Base-by-base conservation (phyloP, 140 eudicot genomes). In the Ambrosia hybrid region DNA sequence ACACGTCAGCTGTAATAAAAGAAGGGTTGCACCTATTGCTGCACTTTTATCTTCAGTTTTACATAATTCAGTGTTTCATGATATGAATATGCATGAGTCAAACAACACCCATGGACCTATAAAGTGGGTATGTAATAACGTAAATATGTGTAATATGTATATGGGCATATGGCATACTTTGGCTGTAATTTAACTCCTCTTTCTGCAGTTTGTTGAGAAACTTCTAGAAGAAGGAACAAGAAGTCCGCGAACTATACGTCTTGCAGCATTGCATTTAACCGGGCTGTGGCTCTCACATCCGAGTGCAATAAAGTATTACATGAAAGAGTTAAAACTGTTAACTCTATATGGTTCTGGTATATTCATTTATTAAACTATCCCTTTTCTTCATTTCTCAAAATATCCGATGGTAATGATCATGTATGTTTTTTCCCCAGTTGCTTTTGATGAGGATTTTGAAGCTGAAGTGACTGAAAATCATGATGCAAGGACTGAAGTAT, bases 371-470 rank as follows among this genome's bases (percentile, higher is more conserved):
- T 34, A 43, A 38, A 33, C 26, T 21, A 33, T 65, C 10, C 63
- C 16, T 41, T 66, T 57, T 58, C 7, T 56, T 16, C 1, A 30
- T 52, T 9, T 48, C 4, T 5, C 15, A 56, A 16, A 21, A 21
- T 21, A 38, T 38, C 14, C n/a, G 33, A 39, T 64, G 57, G 38
- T 68, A 2, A 34, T 64, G 15, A 43, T 59, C 53, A 0, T 8
- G 46, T 33, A 38, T 62, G 46, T 76, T 57, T 73, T 67, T 60
- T 46, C 36, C 34, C 1, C 78, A 91, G 97, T 95, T 87, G 99
- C 97, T 68, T 95, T 95, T 65, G 97, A 95, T 75, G 99, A 95
- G 83, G 99, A 95, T 82, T 95, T 91, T 83, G 96, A 95, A 88
- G 92, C 90, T 78, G 99, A 95, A 87, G 76, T 95, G 80, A 75